Base-by-base conservation (phyloP, 495 filamentous ascomycete species). In the Neurospora tetrasperma region DNA sequence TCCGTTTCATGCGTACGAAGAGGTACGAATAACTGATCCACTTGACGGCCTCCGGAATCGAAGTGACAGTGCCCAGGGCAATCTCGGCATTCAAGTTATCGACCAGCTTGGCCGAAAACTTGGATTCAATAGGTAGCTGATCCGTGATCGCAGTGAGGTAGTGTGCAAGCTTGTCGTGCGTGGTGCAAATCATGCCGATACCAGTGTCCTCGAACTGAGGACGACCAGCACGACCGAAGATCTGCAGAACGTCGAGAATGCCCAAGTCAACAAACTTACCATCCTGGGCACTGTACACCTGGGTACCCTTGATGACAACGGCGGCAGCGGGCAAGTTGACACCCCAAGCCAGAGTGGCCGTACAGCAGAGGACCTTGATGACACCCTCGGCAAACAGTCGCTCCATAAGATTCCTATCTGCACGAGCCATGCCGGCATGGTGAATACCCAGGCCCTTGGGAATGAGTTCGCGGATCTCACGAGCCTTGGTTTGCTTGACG, bases 21-120 rank as follows among this genome's bases (percentile, higher is more conserved):
- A 99, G 86, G 79, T 98, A 99, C 3, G 95, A 97, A 79, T 99
- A 98, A 14, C 96, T 94, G 12, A 99, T 89, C 96, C 96, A 99
- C 77, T 95, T 92, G 1, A 97, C 94, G 6, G 91, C 96, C 80
- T 99, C 96, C 12, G 89, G 80, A n/a, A 99, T 90, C 8, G 94
- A 97, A 2, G 94, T 97, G 62, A 99, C 96, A 0, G 96, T 99
- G 11, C 96, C 96, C 20, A 99, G 85, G 0, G 93, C 88, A 71
- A 98, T 93, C 79, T 99, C 96, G 38, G 96, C 96, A 76, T 99
- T 99, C 71, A 99, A 80, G 74, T 98, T 99, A 77, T 99, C 96
- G 6, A 98, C 94, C 5, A 99, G 84, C 77, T 93, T 94, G 71
- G 90, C 87, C 9, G 93, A 97, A 76, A 99, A 96, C 44, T 88